These are phyloP conservation scores for Auriculariales sp. DNA, from an alignment of 768 basidiomycete genomes.

Conservation along the genomic window DNA sequence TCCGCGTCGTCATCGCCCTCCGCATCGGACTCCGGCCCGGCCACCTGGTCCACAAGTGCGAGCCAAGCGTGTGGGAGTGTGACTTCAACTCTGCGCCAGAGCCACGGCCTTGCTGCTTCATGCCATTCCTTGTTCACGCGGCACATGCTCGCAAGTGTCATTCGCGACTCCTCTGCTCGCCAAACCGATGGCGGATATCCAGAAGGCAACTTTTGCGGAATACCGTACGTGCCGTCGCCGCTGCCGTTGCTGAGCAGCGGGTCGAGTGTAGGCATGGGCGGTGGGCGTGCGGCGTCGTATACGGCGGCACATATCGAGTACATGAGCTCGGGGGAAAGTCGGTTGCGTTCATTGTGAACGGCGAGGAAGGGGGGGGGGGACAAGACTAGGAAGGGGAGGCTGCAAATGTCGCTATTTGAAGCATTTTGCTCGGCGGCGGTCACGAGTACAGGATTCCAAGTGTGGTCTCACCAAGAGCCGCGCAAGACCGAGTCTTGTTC, in stretches of 20 bases:
- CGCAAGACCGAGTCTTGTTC: too few species aligned
- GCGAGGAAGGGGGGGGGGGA: conserved; percentile 4
- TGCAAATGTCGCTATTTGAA: too few species aligned
- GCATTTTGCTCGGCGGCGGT: too few species aligned
- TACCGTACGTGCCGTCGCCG: conserved; percentile 16
- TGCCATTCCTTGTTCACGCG: conserved; percentile 68
- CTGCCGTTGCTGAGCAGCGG: conserved; percentile 46
- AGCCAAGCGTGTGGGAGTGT: conserved; percentile 78
- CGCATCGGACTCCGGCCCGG: conserved; percentile 41
- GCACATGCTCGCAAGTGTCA: conserved; percentile 54
- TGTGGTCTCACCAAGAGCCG: too few species aligned
- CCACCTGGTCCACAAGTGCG: conserved; percentile 62
- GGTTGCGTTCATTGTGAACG: conserved; percentile 3
- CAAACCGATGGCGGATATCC: conserved; percentile 58
- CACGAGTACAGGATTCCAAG: too few species aligned
- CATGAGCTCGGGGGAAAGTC: conserved; percentile 62
- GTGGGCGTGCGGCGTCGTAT: conserved; percentile 46
- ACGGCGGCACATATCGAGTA: conserved; percentile 60
- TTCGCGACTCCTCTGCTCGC: conserved; percentile 50
- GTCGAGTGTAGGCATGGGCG: conserved; percentile 49
- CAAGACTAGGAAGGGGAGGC: too few species aligned
- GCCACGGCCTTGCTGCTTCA: conserved; percentile 74
- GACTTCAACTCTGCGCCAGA: conserved; percentile 75
- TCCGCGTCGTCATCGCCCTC: conserved; percentile 20
- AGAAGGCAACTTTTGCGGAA: conserved; percentile 53